phyloP scores from a whole-genome alignment of 2,329 filamentous ascomycete species.

The Arthroderma sp. region DNA sequence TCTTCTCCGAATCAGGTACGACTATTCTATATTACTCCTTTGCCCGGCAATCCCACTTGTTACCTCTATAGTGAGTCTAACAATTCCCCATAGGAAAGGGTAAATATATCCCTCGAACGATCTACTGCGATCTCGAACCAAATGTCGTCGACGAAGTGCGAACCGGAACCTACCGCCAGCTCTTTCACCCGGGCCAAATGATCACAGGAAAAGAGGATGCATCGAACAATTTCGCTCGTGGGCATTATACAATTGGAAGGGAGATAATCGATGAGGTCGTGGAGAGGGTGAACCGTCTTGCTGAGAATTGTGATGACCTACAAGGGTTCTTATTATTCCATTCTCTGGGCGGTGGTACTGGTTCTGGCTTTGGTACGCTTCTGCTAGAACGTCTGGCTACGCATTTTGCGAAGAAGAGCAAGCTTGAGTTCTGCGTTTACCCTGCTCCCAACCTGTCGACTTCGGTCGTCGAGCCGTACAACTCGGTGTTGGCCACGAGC shows the following conservation, averaged over 20 bases:
- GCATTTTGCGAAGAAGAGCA: slow-evolving; percentile 57
- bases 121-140: slow-evolving; percentile 99
- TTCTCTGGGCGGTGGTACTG: slow-evolving; percentile 56
- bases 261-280: slow-evolving; percentile 97
- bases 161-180: slow-evolving; percentile 86
- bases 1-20: slow-evolving; percentile 99
- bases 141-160: slow-evolving; percentile 99
- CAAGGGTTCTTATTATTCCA: slow-evolving; percentile 84
- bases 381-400: slow-evolving; percentile 52
- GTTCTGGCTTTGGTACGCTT: slow-evolving; percentile 54
- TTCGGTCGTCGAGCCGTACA: slow-evolving; percentile 58
- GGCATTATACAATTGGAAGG: slow-evolving; percentile 99
- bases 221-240: slow-evolving; percentile 99
- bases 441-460: slow-evolving; percentile 53
- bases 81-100: slow-evolving; percentile 59
- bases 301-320: slow-evolving; percentile 94
- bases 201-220: slow-evolving; percentile 99
- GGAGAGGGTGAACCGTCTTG: slow-evolving; percentile 94
- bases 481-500: slow-evolving; percentile 45
- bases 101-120: slow-evolving; percentile 97
- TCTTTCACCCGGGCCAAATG: slow-evolving; percentile 99
- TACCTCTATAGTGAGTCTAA: slow-evolving; percentile 11
- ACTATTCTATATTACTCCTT: slow-evolving; percentile 18
- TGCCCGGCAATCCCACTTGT: slow-evolving; percentile 13
- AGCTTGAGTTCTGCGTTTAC: slow-evolving; percentile 56